Evolutionary conservation across 106 monocot genomes (phyloP).

Genomic region (Apostasia ramifera): DNA sequence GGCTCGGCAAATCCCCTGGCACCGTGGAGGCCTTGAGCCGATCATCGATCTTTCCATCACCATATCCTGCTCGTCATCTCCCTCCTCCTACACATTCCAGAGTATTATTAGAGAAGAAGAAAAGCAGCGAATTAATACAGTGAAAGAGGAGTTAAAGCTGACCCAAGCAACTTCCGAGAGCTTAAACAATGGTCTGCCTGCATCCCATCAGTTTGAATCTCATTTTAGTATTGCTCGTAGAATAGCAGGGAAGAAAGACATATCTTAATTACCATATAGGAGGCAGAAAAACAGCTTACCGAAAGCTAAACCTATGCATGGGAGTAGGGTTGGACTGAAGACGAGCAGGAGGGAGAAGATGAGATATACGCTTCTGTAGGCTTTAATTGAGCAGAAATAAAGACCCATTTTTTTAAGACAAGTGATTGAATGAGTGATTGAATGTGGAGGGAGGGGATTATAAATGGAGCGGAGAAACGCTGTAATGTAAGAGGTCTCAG

Average conservation of each 20-base stretch:
- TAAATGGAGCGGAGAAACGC: not conserved
- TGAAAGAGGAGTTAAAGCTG: not conserved
- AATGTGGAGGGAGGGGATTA: not conserved
- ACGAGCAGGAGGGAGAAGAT: constrained; percentile 1
- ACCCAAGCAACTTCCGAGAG: constrained; percentile 2
- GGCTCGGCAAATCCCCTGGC: constrained; percentile 11
- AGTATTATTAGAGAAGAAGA: not conserved
- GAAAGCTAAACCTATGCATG: constrained; percentile 1
- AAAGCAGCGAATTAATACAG: not conserved
- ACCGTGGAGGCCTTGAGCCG: constrained; percentile 19
- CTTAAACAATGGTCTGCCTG: constrained; percentile 4
- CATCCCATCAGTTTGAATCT: too few species aligned
- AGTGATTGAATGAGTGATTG: constrained; percentile 8
- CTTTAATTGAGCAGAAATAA: constrained; percentile 11
- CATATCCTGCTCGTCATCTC: not conserved
- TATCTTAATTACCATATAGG: not conserved
- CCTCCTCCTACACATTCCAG: constrained; percentile 6
- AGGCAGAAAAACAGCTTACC: not conserved
- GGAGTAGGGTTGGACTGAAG: constrained; percentile 5
- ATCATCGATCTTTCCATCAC: constrained; percentile 12
- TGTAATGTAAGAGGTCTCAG: not conserved
- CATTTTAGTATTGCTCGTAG: not conserved
- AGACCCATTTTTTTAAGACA: not conserved
- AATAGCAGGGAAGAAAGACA: not conserved
- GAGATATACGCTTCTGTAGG: not conserved